Evolutionary conservation across 2,329 filamentous ascomycete genomes (phyloP).

Genomic region (Colletotrichum navitas): DNA sequence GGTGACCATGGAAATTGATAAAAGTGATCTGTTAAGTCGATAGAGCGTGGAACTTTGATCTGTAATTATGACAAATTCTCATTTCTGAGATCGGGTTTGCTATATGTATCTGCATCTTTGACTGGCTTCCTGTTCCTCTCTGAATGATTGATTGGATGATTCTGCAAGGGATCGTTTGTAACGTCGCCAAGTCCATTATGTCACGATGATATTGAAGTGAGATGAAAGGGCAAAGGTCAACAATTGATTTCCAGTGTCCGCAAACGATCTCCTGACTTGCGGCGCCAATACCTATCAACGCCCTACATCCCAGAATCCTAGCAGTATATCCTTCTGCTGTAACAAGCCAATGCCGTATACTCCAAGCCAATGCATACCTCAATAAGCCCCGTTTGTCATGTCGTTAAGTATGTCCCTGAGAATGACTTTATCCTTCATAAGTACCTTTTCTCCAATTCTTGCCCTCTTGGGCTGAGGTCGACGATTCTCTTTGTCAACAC

Average conservation of each 20-base stretch:
- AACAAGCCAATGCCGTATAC: constrained; percentile 24
- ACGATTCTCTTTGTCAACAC: constrained; percentile 59
- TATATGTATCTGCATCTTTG: neutral
- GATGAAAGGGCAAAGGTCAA: neutral
- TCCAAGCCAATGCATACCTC: constrained; percentile 31
- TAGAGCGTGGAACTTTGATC: neutral
- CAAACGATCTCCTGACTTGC: neutral
- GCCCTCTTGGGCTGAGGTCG: constrained; percentile 65
- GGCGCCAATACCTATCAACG: constrained; percentile 3
- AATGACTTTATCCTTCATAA: constrained; percentile 76
- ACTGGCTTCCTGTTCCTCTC: neutral
- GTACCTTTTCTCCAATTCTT: constrained; percentile 70
- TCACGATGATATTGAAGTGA: neutral
- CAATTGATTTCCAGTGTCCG: neutral
- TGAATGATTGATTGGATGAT: neutral
- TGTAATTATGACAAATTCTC: neutral
- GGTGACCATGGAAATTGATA: neutral
- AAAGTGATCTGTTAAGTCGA: neutral
- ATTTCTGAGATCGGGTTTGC: neutral
- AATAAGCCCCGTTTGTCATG: constrained; percentile 62
- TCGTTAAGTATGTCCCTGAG: constrained; percentile 85
- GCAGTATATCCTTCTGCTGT: neutral
- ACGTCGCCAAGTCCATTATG: neutral
- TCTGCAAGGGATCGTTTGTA: neutral
- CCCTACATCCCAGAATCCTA: constrained; percentile 23